Evolutionary conservation across 2,329 filamentous ascomycete species (phyloP), one percentile per base, ranked within the genome.

Genomic region (Boeremia exigua): DNA sequence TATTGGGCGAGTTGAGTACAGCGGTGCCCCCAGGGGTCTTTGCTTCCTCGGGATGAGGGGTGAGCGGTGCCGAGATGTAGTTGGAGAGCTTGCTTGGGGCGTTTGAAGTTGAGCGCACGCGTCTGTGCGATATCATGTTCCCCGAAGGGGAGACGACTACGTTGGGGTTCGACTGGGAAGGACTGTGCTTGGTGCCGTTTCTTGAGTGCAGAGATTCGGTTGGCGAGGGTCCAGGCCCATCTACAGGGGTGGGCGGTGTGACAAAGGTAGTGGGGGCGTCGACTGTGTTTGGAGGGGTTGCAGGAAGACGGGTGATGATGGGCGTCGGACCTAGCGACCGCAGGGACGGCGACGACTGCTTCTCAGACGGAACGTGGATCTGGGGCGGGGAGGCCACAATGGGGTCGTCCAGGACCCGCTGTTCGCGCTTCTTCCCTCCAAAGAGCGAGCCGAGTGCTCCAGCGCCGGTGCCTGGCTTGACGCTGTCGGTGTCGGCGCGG

Each of bases 51-150:
- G 86, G 81, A 0, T 88, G 90, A 7, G 92, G 91, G 3, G 92
- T 90, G 48, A 95, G 80, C 8, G 92, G 89, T 14, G 72, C 67
- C 36, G 68, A 59, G 84, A 86, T 50, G 84, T 82, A 61, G 87
- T 87, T 92, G 29, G 93, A 96, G 33, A 97, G 83, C 77, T 96
- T 97, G 82, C 92, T 97, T 29, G 92, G 93, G 38, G 72, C 70
- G 59, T 76, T 77, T 49, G 84, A 85, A 52, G 82, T 79, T 62
- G 86, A 88, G 63, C 84, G 81, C 54, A 81, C 81, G 33, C 85
- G 80, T 79, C 80, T 86, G 82, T 93, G 90, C 54, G 88, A 85
- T 77, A 88, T 91, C 85, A 91, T 90, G 69, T 84, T 88, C 68
- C 85, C 86, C 63, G 86, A 84, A 33, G 85, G 80, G 61, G 88